Percentiles rank a stretch among this genome's conserved stretches.
Evolutionary conservation across 176 grass and related monocot genomes (phyloP).

Genomic region (Paspalum vaginatum): DNA sequence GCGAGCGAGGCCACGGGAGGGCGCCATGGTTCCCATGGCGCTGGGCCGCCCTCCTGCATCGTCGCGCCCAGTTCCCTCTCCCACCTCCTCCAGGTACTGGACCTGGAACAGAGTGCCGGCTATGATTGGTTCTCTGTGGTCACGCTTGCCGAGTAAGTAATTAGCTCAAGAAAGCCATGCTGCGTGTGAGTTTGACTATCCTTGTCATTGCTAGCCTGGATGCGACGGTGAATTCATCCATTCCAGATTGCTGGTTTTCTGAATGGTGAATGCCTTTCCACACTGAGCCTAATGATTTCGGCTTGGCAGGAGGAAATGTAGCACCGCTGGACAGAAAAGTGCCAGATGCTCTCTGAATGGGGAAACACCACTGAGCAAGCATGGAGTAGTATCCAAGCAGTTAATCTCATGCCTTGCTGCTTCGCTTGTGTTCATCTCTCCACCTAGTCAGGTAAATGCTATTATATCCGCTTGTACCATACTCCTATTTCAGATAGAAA

Average conservation of each 20-base stretch:
- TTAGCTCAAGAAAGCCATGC: neutral
- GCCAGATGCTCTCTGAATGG: constrained; percentile 32
- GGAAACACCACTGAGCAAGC: neutral
- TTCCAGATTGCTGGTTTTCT: neutral
- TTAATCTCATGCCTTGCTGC: constrained; percentile 65
- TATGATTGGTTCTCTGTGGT: neutral
- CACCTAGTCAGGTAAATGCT: constrained; percentile 60
- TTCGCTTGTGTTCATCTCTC: constrained; percentile 55
- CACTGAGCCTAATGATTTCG: neutral
- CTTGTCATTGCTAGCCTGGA: neutral
- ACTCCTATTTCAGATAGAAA: neutral
- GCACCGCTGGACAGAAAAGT: neutral
- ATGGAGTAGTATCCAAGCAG: constrained; percentile 42
- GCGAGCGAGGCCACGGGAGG: neutral
- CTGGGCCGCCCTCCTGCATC: neutral
- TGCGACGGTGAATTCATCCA: neutral
- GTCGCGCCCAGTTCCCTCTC: neutral
- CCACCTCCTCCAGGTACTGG: constrained; percentile 23
- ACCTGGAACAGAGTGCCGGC: neutral
- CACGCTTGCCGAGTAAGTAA: neutral
- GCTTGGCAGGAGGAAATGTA: constrained; percentile 29
- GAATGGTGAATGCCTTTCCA: neutral
- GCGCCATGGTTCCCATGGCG: constrained; percentile 25
- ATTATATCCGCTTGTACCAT: neutral
- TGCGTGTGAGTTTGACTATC: neutral